Evolutionary conservation across 2,329 filamentous ascomycete genomes (phyloP), one percentile per base, ranked within the genome.

Genomic region (Botryotinia globosa): DNA sequence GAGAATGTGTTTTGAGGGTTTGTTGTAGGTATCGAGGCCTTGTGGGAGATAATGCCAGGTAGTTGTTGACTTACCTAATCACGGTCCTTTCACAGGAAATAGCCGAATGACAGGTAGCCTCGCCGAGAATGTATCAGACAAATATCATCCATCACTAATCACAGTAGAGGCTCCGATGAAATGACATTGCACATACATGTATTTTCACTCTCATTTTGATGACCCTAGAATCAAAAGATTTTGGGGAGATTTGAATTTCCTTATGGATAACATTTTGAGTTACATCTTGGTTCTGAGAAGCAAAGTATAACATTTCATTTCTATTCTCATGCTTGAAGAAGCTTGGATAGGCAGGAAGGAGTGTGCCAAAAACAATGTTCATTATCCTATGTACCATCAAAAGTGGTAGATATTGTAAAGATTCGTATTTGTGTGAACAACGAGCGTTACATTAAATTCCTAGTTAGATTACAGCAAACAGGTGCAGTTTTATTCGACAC

Each of bases 21-120:
- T 29, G 65, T 56, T 68, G 34, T 25, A 32, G 6, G 34, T 56
- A 10, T 56, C 51, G n/a, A 56, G 65, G 34, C 16, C 37, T 42
- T 10, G 39, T 42, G 37, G 48, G 70, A 72, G 64, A 72, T 72
- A 68, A 72, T 72, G 70, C 70, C 70, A 72, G 70, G 70, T 71
- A 71, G 69, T 72, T 71, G 32, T 51, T 61, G 63, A 56, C 70
- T 72, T 72, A 72, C 63, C 51, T 72, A 72, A 72, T 65, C 51
- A 48, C 51, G 51, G 63, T n/a, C 25, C 54, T 42, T 63, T 4
- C 12, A 9, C 22, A 39, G 34, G 67, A 72, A 72, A 72, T 72
- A 72, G 42, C 70, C 70, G 70, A 72, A 68, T 72, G 51, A 59
- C 61, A 71, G 44, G 69, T 71, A 66, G 62, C 34, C 69, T 42